phyloP scores from a whole-genome alignment of 805 yeast species.

The Hanseniaspora clermontiae region DNA sequence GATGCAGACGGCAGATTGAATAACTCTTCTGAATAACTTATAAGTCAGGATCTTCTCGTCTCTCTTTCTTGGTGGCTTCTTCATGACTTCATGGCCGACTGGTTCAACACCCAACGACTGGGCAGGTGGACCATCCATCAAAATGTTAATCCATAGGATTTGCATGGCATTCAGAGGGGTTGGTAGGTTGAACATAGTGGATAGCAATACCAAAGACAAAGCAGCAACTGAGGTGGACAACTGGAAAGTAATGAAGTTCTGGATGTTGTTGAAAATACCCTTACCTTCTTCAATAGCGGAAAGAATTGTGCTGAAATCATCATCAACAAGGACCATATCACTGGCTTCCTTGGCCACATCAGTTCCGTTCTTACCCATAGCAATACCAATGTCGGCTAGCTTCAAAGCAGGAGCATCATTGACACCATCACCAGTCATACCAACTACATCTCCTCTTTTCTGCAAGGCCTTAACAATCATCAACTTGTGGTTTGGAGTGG shows the following conservation, averaged over 20 bases:
- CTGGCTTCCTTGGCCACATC: conserved; percentile 98
- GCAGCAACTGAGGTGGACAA: conserved; percentile 94
- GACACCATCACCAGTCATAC: conserved; percentile 99
- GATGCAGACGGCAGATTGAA: conserved; percentile 58
- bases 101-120: conserved; percentile 96
- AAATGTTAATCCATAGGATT: conserved; percentile 89
- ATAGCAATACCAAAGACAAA: conserved; percentile 69
- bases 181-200: conserved; percentile 78
- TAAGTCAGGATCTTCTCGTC: conserved; percentile 70
- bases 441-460: conserved; percentile 85
- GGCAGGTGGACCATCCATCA: conserved; percentile 99
- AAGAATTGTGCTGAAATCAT: conserved; percentile 87
- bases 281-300: conserved; percentile 95
- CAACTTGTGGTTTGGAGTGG: conserved; percentile 89
- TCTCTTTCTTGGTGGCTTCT: conserved; percentile 87
- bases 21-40: conserved; percentile 54
- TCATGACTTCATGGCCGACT: conserved; percentile 91
- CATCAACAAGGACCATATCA: conserved; percentile 94
- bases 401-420: conserved; percentile 98
- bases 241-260: conserved; percentile 88
- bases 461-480: conserved; percentile 82
- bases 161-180: conserved; percentile 97
- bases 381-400: conserved; percentile 88
- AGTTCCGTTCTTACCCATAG: conserved; percentile 89
- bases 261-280: conserved; percentile 91